Percentiles rank a stretch among this genome's conserved stretches.
Conservation (phyloP, 2,329 filamentous ascomycete genomes). For the Taxawa tesnikishii region DNA sequence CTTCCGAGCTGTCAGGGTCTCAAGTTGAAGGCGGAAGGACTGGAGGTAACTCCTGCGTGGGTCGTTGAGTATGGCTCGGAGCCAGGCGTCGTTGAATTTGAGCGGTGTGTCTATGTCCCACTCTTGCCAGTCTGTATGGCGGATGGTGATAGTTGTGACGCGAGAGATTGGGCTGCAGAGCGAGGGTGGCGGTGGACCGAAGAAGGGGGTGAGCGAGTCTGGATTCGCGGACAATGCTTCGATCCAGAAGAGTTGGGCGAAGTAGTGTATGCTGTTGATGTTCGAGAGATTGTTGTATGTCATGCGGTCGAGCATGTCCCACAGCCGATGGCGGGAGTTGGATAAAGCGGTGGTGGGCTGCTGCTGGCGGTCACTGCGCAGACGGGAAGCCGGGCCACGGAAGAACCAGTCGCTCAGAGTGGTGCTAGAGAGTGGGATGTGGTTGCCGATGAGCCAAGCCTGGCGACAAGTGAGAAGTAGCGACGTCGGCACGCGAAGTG, state of each 20-base stretch:
- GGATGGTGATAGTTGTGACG: neutral
- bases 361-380: conserved; percentile 2
- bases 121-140: conserved; percentile 1
- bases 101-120: neutral
- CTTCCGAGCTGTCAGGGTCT: neutral
- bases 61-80: neutral
- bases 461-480: conserved; percentile 22
- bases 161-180: neutral
- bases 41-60: neutral
- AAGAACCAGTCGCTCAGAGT: conserved; percentile 19
- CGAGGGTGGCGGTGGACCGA: neutral
- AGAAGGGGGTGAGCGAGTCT: neutral
- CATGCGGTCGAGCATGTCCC: neutral
- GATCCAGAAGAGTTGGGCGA: conserved; percentile 15
- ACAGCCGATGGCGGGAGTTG: conserved; percentile 1
- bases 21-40: neutral
- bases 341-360: neutral
- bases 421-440: conserved; percentile 17
- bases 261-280: conserved; percentile 12
- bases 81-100: neutral
- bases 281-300: conserved; percentile 5
- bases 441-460: conserved; percentile 20
- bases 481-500: conserved; percentile 10
- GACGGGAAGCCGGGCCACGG: conserved; percentile 6
- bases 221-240: conserved; percentile 8